Conservation (phyloP, 768 basidiomycete species). For the Tricholomella constricta region DNA sequence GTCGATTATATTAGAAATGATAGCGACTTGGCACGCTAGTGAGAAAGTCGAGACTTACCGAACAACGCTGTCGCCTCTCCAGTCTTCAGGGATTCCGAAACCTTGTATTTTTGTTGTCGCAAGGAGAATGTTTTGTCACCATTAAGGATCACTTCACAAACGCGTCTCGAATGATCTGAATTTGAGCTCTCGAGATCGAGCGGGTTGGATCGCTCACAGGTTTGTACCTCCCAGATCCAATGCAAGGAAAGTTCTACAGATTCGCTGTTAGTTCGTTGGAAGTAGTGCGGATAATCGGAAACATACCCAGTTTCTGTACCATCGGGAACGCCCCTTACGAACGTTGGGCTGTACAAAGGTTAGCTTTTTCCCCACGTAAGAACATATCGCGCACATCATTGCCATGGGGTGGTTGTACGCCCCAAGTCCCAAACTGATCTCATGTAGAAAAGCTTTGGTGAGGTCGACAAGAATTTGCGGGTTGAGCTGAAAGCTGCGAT, state of each 20-base stretch:
- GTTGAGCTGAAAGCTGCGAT: conserved; percentile 70
- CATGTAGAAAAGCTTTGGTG: conserved; percentile 77
- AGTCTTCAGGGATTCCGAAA: conserved; percentile 90
- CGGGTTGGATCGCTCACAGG: conserved; percentile 56
- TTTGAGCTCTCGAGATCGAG: conserved; percentile 4
- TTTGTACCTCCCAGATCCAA: conserved; percentile 98
- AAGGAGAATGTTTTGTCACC: conserved; percentile 89
- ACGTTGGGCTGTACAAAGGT: conserved; percentile 69
- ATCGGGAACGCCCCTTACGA: conserved; percentile 93
- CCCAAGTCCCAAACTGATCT: conserved; percentile 73
- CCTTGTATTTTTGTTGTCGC: conserved; percentile 95
- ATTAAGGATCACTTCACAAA: conserved; percentile 90
- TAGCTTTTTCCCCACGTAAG: conserved; percentile 9
- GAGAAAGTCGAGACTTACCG: conserved; percentile 46
- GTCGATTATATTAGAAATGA: conserved; percentile 1
- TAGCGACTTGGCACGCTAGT: too few species aligned
- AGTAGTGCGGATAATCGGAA: not conserved
- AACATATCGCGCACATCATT: conserved; percentile 71
- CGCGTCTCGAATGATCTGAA: conserved; percentile 60
- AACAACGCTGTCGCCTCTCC: conserved; percentile 89
- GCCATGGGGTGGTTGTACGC: conserved; percentile 83
- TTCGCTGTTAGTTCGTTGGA: conserved; percentile 1
- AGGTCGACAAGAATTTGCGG: conserved; percentile 65
- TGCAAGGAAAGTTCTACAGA: conserved; percentile 85
- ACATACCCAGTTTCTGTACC: conserved; percentile 90